Conservation (phyloP, 2,329 filamentous ascomycete genomes). For the Zymoseptoria pseudotritici region DNA sequence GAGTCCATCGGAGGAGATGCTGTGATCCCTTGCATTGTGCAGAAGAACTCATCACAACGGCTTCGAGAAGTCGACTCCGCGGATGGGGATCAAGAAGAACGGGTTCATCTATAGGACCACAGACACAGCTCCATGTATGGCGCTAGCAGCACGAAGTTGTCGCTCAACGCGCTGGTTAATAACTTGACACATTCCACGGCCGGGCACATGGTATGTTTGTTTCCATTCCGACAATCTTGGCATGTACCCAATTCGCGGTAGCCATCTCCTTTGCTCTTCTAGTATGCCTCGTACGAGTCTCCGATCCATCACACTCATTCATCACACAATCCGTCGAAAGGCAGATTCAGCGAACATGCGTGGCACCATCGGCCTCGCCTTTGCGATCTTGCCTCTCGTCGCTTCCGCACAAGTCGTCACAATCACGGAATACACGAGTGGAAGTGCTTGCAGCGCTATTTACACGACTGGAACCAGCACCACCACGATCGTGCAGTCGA, state of each 20-base stretch:
- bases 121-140: no score
- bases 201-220: neutral
- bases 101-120: no score
- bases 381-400: slow-evolving; percentile 11
- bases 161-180: neutral
- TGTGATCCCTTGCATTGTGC: no score
- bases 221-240: neutral
- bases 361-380: slow-evolving; percentile 3
- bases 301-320: neutral
- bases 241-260: neutral
- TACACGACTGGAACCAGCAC: slow-evolving; percentile 15
- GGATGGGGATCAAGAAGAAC: no score
- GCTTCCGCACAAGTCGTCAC: slow-evolving; percentile 19
- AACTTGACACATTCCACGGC: slow-evolving; percentile 1
- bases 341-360: neutral
- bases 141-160: no score
- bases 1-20: no score
- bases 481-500: slow-evolving; percentile 23
- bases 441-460: slow-evolving; percentile 21
- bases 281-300: neutral
- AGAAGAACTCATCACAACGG: no score
- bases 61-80: no score
- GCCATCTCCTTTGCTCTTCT: neutral
- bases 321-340: slow-evolving; percentile 8
- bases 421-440: slow-evolving; percentile 17